Evolutionary conservation across 2,329 filamentous ascomycete species (phyloP), one percentile per base, ranked within the genome.

Genomic region (Diaporthe destruens): DNA sequence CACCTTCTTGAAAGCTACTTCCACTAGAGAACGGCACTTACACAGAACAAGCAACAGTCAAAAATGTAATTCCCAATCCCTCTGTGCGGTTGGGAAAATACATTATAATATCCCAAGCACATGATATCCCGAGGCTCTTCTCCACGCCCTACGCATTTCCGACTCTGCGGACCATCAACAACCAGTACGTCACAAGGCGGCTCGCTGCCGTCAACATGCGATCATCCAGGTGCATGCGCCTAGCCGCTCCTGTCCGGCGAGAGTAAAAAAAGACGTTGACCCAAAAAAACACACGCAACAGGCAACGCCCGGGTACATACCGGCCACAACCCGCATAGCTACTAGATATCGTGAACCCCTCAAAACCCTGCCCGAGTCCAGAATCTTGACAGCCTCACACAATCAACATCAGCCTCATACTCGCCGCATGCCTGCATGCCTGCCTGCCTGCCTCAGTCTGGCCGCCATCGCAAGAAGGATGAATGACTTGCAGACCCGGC

Each of bases 241-340:
- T 66, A 51, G 29, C 61, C 61, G 61, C 29, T 66, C 12, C 47
- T 32, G 61, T 66, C 12, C 47, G 47, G 61, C 47, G 47, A 32
- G 47, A 42, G n/a, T 53, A 20, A 20, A 53, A 42, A 32, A 66
- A 20, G 47, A 53, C 61, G 61, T 66, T 39, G 47, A 49, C 57
- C 57, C 39, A 42, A 42, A 25, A 65, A 51, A 25, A 25, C 11
- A 9, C n/a, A 32, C 9, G 36, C 36, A 39, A 12, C 1, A 36
- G 34, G 34, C 12, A 39, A 11, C 36, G 12, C 11, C 1, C 11
- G 12, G 2, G 34, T 14, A 5, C 36, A 36, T 11, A 18, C 39
- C 5, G 29, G 5, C 29, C 29, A 29, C 29, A 29, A 29, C 29
- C 29, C 29, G 29, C 29, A 29, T 29, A 29, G 18, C 16, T 3